phyloP scores from a whole-genome alignment of 805 yeast species.

The Grigorovia jiainica region DNA sequence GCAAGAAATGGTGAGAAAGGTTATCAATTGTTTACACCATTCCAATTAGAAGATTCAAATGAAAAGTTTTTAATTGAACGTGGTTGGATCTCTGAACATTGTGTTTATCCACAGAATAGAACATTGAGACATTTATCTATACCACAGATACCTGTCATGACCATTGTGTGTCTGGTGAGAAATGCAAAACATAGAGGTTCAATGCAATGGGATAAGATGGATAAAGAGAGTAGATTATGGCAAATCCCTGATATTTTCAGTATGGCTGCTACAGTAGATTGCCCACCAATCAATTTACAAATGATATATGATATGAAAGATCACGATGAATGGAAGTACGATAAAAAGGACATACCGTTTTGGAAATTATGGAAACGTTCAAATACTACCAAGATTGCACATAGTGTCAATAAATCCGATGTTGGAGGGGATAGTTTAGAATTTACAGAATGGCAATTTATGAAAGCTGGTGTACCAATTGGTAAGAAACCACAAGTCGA shows the following conservation, averaged over 20 bases:
- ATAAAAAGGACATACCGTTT: background rate
- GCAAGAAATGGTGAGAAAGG: constrained; percentile 65
- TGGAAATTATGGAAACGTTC: constrained; percentile 24
- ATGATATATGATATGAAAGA: constrained; percentile 59
- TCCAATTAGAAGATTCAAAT: constrained; percentile 49
- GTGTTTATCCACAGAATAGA: constrained; percentile 47
- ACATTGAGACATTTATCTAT: constrained; percentile 57
- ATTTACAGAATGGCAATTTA: constrained; percentile 48
- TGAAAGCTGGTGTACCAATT: constrained; percentile 80
- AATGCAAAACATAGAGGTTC: constrained; percentile 53
- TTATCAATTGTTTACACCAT: constrained; percentile 72
- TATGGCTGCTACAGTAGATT: constrained; percentile 52
- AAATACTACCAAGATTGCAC: constrained; percentile 10
- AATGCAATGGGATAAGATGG: constrained; percentile 61
- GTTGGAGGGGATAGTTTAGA: constrained; percentile 25
- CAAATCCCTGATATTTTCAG: constrained; percentile 73
- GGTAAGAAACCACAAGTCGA: constrained; percentile 77
- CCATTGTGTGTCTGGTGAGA: constrained; percentile 65
- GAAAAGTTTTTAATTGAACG: constrained; percentile 74
- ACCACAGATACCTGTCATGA: constrained; percentile 53
- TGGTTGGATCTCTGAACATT: constrained; percentile 81
- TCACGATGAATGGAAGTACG: constrained; percentile 24
- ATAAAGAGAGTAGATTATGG: constrained; percentile 57
- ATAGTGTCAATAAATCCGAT: background rate
- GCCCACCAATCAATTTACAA: constrained; percentile 70